phyloP scores from a whole-genome alignment of 345 rosid species.

The Gynandropsis gynandra region DNA sequence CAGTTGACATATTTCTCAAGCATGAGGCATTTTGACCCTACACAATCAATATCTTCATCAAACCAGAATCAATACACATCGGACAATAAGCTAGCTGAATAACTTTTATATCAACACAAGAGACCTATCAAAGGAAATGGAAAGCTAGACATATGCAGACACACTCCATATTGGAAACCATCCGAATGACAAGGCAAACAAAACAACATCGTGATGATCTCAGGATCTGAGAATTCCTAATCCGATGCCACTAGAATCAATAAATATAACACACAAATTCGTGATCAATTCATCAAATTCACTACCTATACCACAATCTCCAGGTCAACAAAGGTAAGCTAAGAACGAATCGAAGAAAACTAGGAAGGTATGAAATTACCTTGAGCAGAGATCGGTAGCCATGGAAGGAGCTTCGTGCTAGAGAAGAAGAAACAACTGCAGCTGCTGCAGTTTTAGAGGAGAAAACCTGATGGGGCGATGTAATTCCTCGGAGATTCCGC shows the following conservation, averaged over 20 bases:
- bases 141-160: background rate
- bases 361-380: slow-evolving; percentile 22
- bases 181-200: background rate
- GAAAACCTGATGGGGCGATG: slow-evolving; percentile 27
- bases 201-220: background rate
- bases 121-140: background rate
- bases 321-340: background rate
- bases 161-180: background rate
- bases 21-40: slow-evolving; percentile 42
- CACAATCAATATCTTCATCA: slow-evolving; percentile 15
- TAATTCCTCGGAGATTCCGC: slow-evolving; percentile 27
- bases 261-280: background rate
- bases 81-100: too few species aligned
- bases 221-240: too few species aligned
- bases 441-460: slow-evolving; percentile 22
- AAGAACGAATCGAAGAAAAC: background rate
- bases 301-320: background rate
- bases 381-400: slow-evolving; percentile 42
- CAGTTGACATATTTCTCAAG: slow-evolving; percentile 47
- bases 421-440: slow-evolving; percentile 28
- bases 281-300: background rate
- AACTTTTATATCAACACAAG: too few species aligned
- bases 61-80: background rate
- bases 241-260: background rate
- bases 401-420: slow-evolving; percentile 29